Percentiles rank a stretch among this genome's conserved stretches.
phyloP scores from a whole-genome alignment of 352 stramenopile species.

The Phytophthora sp. region DNA sequence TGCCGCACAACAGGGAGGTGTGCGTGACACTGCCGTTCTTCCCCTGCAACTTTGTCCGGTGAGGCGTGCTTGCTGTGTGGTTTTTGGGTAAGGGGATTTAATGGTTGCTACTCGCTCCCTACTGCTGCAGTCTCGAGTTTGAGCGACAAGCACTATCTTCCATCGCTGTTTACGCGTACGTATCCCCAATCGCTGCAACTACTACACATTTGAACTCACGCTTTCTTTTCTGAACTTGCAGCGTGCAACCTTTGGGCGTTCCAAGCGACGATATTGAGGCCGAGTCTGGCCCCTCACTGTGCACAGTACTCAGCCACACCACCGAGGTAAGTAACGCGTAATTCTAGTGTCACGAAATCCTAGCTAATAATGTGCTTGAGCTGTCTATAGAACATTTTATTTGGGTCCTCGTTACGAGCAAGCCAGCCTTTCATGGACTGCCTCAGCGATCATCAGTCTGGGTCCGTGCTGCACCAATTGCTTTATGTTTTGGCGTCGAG shows the following conservation, averaged over 20 bases:
- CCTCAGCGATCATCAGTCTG: constrained; percentile 51
- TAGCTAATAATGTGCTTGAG: not conserved
- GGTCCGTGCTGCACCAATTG: constrained; percentile 33
- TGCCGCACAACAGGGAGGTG: constrained; percentile 67
- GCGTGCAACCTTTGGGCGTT: constrained; percentile 51
- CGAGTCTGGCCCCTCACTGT: constrained; percentile 58
- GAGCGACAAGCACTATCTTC: constrained; percentile 53
- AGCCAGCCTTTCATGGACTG: constrained; percentile 63
- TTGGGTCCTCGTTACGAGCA: constrained; percentile 51
- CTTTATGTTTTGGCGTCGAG: no score
- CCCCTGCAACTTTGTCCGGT: constrained; percentile 70
- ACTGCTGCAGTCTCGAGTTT: constrained; percentile 68
- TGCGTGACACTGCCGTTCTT: constrained; percentile 63
- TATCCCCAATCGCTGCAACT: no score
- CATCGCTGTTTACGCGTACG: constrained; percentile 71
- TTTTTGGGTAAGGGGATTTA: not conserved
- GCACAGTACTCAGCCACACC: constrained; percentile 65
- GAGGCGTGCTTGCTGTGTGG: not conserved
- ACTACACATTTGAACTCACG: not conserved
- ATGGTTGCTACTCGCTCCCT: no score
- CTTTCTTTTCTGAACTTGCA: constrained; percentile 12
- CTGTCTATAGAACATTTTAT: constrained; percentile 43
- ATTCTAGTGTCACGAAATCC: not conserved
- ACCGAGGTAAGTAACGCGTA: constrained; percentile 43
- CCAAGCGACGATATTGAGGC: constrained; percentile 61